phyloP scores from a whole-genome alignment of 768 basidiomycete genomes.

The Amanita inopinata region DNA sequence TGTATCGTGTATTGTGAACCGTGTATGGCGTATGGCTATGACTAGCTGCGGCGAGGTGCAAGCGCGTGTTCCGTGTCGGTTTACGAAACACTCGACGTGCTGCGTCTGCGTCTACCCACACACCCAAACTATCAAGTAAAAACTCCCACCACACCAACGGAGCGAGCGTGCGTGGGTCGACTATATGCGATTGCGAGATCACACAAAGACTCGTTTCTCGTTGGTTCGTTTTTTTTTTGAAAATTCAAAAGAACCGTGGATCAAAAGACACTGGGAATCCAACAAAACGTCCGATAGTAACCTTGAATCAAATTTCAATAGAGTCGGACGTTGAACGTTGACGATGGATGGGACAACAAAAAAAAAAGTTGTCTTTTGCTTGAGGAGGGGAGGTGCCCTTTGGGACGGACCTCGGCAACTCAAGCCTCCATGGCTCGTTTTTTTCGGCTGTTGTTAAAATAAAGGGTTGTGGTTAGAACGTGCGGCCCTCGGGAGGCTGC shows the following conservation, averaged over 20 bases:
- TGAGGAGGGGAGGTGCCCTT: constrained; percentile 47
- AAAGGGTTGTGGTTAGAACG: not conserved
- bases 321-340: not conserved
- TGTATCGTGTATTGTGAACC: too few species aligned
- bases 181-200: not conserved
- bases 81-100: too few species aligned
- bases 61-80: too few species aligned
- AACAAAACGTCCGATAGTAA: not conserved
- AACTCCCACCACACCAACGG: too few species aligned
- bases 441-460: not conserved
- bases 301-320: not conserved
- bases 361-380: constrained; percentile 19
- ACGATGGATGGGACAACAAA: not conserved
- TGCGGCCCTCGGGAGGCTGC: not conserved
- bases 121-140: too few species aligned
- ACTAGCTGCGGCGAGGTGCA: constrained; percentile 9
- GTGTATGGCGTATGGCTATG: too few species aligned
- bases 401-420: constrained; percentile 60
- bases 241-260: constrained; percentile 14
- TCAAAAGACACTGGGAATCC: too few species aligned
- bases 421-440: constrained; percentile 54
- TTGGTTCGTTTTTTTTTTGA: constrained; percentile 11
- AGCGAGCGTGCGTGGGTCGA: not conserved
- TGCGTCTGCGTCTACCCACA: too few species aligned
- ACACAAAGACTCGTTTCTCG: not conserved